Conservation (phyloP, 225 moss, liverwort and hornwort genomes). For the Straminergon stramineum region DNA sequence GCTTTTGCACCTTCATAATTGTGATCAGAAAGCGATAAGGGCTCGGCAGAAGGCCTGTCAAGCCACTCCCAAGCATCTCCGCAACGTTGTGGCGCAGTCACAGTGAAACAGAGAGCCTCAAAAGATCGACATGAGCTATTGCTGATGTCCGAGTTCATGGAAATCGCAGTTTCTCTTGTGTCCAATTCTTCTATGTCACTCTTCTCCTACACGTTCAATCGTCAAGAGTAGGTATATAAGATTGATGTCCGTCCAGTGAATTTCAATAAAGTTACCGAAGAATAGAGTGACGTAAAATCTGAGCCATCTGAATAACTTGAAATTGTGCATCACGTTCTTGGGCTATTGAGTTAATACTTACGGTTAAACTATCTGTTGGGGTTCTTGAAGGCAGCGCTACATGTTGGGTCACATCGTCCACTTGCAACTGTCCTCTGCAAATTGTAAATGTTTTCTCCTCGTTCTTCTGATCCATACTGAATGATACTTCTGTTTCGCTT, state of each 20-base stretch:
- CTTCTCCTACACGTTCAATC: constrained; percentile 4
- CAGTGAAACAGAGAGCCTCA: constrained; percentile 22
- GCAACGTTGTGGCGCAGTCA: constrained; percentile 12
- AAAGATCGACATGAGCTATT: constrained; percentile 11
- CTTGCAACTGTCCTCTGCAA: constrained; percentile 6
- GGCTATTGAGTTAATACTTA: background rate
- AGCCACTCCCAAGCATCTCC: constrained; percentile 29
- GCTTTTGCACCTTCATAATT: constrained; percentile 21
- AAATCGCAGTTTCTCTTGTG: background rate
- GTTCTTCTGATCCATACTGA: background rate
- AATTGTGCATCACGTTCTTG: background rate
- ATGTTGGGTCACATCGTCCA: constrained; percentile 1
- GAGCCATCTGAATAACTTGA: background rate
- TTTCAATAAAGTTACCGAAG: background rate
- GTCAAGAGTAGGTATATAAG: background rate
- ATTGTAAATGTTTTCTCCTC: background rate
- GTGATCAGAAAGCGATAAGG: background rate
- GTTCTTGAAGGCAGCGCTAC: background rate
- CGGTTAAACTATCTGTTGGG: constrained; percentile 1
- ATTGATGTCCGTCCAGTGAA: background rate
- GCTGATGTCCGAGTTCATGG: constrained; percentile 14
- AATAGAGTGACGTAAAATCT: background rate
- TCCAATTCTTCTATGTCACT: constrained; percentile 8
- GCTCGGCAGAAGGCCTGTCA: constrained; percentile 8
- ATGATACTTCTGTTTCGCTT: constrained; percentile 6